phyloP scores from a whole-genome alignment of 1,284 basidiomycete species.

The Cerrena zonata region DNA sequence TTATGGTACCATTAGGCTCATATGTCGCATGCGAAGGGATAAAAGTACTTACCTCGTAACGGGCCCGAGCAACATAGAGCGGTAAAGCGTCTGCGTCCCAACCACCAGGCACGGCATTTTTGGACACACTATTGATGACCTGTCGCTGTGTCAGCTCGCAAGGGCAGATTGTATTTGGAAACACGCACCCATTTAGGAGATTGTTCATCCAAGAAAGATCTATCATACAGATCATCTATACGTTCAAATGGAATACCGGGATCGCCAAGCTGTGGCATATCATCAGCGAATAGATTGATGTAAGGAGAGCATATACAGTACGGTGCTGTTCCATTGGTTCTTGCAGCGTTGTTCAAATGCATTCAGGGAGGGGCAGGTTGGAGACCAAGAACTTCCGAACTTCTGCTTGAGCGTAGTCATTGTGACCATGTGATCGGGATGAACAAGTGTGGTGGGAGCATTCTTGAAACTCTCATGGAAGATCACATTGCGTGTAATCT shows the following conservation, averaged over 20 bases:
- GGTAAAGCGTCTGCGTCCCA: not conserved
- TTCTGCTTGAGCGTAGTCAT: slow-evolving; percentile 7
- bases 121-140: not conserved
- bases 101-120: not conserved
- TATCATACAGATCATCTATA: not conserved
- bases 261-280: not conserved
- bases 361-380: slow-evolving; percentile 10
- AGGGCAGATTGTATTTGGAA: not conserved
- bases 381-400: slow-evolving; percentile 14
- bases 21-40: not conserved
- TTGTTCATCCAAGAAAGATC: not conserved
- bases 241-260: not conserved
- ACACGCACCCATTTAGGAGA: not conserved
- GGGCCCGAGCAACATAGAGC: not conserved
- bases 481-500: not conserved
- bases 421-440: slow-evolving; percentile 15
- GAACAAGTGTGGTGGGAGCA: slow-evolving; percentile 4
- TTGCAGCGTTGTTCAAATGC: slow-evolving; percentile 13
- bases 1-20: not conserved
- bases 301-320: not conserved
- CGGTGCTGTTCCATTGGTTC: slow-evolving; percentile 5
- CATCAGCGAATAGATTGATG: not conserved
- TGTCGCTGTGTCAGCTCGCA: not conserved
- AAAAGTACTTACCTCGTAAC: not conserved
- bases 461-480: slow-evolving; percentile 5